Base-by-base conservation (phyloP, 1,284 basidiomycete genomes). In the Vanrija pseudolonga region DNA sequence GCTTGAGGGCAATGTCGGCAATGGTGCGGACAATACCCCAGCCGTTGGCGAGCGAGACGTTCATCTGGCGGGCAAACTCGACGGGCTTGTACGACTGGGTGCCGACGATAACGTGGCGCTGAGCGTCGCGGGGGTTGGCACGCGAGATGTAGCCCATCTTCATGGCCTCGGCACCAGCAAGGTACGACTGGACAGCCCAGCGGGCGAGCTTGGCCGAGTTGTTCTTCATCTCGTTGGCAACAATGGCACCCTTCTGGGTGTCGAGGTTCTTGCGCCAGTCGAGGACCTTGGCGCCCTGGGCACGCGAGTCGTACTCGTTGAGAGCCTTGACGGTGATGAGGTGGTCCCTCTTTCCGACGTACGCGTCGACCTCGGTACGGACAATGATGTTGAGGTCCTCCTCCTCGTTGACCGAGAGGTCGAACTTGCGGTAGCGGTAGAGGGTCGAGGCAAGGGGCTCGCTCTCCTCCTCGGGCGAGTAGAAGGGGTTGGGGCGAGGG, bases 221-320 rank as follows among this genome's bases (percentile, higher is more conserved):
- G 80, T 98, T 99, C 82, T 98, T 98, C 96, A 98, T 98, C 81
- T 99, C 96, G 41, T 92, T 96, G 45, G 96, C 93, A 55, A 98
- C 92, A 43, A 99, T 95, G 3, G 96, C 96, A 68, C 96, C 96
- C 57, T 94, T 86, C 77, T 98, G 94, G 8, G 89, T 86, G 77
- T 99, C 96, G 49, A 99, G 81, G 77, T 96, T 96, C 47, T 88
- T 84, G 47, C 94, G 85, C 96, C 96, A 99, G 77, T 98, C 96
- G 20, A 92, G 90, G 17, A 95, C 93, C 56, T 76, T 75, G 41
- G 68, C 63, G 36, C 95, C 95, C 64, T 86, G 85, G 1, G 92
- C 83, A 51, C 90, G 84, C n/a, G 91, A 83, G 74, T 98, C 95
- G 74, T 96, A 98, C 76, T 99, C 96, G 76, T 98, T 98, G 61